Evolutionary conservation across 805 yeast species (phyloP).

Genomic region (Candida sithepensis): DNA sequence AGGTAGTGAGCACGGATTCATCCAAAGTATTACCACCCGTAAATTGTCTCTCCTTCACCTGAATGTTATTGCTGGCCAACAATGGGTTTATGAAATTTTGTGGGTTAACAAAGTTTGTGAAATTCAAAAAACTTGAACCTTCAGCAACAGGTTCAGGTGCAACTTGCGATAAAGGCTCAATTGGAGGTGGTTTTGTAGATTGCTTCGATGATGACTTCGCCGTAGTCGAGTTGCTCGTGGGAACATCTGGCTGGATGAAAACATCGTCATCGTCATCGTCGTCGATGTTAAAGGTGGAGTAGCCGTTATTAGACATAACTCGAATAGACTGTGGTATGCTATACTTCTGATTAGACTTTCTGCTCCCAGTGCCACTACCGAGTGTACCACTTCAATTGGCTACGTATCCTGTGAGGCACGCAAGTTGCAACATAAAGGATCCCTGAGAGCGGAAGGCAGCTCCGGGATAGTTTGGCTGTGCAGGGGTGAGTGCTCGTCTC

Average conservation of each 20-base stretch:
- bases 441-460: too few species aligned
- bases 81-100: constrained; percentile 26
- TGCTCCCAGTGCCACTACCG: too few species aligned
- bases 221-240: constrained; percentile 7
- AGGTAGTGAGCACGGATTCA: constrained; percentile 49
- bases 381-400: too few species aligned
- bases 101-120: constrained; percentile 35
- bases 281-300: constrained; percentile 23
- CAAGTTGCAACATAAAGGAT: too few species aligned
- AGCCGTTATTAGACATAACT: constrained; percentile 10
- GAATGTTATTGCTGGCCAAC: constrained; percentile 22
- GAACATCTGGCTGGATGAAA: constrained; percentile 33
- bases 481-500: too few species aligned
- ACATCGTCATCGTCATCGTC: constrained; percentile 30
- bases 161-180: constrained; percentile 6
- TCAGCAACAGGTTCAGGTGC: constrained; percentile 1
- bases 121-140: constrained; percentile 19
- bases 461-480: too few species aligned
- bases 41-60: constrained; percentile 45
- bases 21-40: constrained; percentile 57
- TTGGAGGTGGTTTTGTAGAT: constrained; percentile 1
- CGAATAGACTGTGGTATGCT: not conserved
- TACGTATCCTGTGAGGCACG: too few species aligned
- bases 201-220: constrained; percentile 1
- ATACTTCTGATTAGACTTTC: too few species aligned